Evolutionary conservation across 1,284 basidiomycete genomes (phyloP), one percentile per base, ranked within the genome.

Genomic region (Ceratobasidium sp.): DNA sequence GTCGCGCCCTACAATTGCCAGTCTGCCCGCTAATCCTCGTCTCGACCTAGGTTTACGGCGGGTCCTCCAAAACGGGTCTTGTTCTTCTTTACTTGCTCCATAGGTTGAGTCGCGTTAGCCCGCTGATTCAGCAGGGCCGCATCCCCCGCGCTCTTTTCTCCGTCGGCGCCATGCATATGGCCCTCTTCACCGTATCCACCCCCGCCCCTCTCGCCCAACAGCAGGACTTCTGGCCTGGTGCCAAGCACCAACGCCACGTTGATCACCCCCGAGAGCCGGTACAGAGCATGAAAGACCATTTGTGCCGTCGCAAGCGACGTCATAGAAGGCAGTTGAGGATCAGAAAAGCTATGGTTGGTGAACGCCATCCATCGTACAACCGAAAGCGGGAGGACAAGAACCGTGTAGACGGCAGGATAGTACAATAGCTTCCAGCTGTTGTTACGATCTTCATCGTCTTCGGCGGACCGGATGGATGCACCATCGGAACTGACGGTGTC

Each of bases 381-480:
- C 19, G 68, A 73, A 44, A 78, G 59, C 0, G 78, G 78, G 1
- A 75, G 34, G n/a, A 77, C 76, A 37, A 78, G 70, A 34, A 77
- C 66, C 7, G 78, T 78, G 43, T 78, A 78, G 37, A 54, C 69
- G 57, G 76, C 52, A 0, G 78, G 78, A 49, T 78, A 78, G 62
- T 69, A 77, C 13, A 78, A 65, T 70, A 78, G 70, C 59, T 78
- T 78, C 49, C 69, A 66, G 8, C 76, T 69, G 54, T 78, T 65
- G 43, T 77, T 68, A 19, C 70, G 69, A 13, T n/a, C 40, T 46
- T 76, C 77, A 19, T 56, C 32, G 57, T 78, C 77, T 51, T 51
- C 52, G 13, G 25, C 15, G 19, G 19, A 44, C 17, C 2, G 52
- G 17, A 34, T 43, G 43, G 32, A 75, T 43, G 7, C 56, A 17